These are phyloP conservation scores for Myxozyma geophila DNA, from an alignment of 805 yeast genomes.

Conservation along the genomic window DNA sequence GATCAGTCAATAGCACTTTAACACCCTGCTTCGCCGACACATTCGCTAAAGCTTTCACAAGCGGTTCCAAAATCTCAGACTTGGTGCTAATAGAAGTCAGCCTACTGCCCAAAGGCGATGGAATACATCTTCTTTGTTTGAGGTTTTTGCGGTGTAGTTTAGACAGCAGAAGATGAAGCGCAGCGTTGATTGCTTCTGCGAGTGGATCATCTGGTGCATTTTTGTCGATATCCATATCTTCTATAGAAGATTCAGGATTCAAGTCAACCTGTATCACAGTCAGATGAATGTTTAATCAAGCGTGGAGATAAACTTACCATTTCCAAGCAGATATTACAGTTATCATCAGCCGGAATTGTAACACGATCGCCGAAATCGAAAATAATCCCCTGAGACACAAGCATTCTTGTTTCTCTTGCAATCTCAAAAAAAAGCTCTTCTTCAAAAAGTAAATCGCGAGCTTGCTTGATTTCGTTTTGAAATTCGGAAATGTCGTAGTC, in stretches of 20 bases:
- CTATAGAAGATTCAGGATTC: background rate
- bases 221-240: constrained; percentile 7
- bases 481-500: constrained; percentile 32
- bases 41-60: constrained; percentile 11
- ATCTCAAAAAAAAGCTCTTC: constrained; percentile 84
- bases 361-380: constrained; percentile 64
- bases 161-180: constrained; percentile 65
- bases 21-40: constrained; percentile 2
- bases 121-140: constrained; percentile 43
- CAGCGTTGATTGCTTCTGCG: constrained; percentile 60
- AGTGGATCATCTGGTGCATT: background rate
- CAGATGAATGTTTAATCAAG: background rate
- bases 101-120: constrained; percentile 30
- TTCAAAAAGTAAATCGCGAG: constrained; percentile 80
- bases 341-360: constrained; percentile 60
- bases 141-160: constrained; percentile 57
- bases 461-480: constrained; percentile 64
- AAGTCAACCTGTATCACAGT: background rate
- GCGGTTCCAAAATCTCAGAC: constrained; percentile 25
- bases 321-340: constrained; percentile 73
- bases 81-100: background rate
- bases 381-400: constrained; percentile 72
- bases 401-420: constrained; percentile 70
- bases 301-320: constrained; percentile 40
- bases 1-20: background rate